Conservation (phyloP, 2,329 filamentous ascomycete genomes). For the Huntiella bhutanensis region DNA sequence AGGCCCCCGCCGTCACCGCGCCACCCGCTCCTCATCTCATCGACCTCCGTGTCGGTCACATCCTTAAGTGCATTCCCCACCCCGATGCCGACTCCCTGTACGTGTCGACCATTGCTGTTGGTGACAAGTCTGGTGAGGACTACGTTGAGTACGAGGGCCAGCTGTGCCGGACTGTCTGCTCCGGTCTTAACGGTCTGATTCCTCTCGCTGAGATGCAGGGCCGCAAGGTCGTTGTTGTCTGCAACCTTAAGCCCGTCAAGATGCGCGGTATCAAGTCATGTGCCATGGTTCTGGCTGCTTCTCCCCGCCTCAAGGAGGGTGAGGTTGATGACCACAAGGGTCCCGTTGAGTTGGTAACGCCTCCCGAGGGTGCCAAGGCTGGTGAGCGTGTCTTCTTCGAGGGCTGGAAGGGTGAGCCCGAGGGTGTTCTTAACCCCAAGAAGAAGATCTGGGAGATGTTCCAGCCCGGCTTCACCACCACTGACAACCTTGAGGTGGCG, state of each 20-base stretch:
- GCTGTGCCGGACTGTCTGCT: constrained; percentile 87
- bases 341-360: constrained; percentile 78
- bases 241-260: constrained; percentile 96
- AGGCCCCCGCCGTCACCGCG: constrained; percentile 48
- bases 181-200: constrained; percentile 79
- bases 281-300: constrained; percentile 90
- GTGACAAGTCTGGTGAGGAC: constrained; percentile 74
- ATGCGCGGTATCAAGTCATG: constrained; percentile 72
- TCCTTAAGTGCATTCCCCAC: constrained; percentile 87
- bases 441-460: constrained; percentile 98
- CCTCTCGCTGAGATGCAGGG: constrained; percentile 93
- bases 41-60: constrained; percentile 90
- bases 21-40: constrained; percentile 71
- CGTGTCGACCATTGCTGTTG: constrained; percentile 88
- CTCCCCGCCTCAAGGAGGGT: constrained; percentile 62
- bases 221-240: constrained; percentile 86
- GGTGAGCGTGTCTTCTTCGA: constrained; percentile 87
- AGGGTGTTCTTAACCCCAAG: constrained; percentile 91
- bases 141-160: constrained; percentile 83
- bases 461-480: constrained; percentile 91
- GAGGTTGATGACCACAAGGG: constrained; percentile 72
- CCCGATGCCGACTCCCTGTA: constrained; percentile 92
- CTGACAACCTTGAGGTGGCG: constrained; percentile 57
- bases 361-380: constrained; percentile 58
- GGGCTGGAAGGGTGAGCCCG: constrained; percentile 83